A percentile compares a stretch with the other conserved stretches of the same genome.
These are phyloP conservation scores for Kentomonas sorsogonicus DNA, from an alignment of 208 protist species.

Conservation along the genomic window DNA sequence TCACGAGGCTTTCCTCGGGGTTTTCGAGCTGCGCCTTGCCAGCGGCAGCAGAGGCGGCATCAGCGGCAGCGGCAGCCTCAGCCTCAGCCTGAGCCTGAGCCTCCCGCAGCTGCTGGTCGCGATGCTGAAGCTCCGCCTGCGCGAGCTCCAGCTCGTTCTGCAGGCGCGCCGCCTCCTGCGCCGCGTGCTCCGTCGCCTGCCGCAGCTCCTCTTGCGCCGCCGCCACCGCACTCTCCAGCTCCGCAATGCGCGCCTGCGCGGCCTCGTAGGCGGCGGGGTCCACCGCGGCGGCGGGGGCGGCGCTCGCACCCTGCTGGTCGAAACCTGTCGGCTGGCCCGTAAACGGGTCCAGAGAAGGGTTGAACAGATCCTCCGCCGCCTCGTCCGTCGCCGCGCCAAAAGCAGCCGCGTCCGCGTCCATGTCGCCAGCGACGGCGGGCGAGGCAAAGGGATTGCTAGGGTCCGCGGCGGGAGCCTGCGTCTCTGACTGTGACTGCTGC, in stretches of 20 bases:
- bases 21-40: too few relatives aligned
- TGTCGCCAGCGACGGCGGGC: not conserved
- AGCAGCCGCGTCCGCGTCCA: not conserved
- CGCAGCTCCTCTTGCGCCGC: slow-evolving; percentile 7
- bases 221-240: slow-evolving; percentile 15
- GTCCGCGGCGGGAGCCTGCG: too few relatives aligned
- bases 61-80: too few relatives aligned
- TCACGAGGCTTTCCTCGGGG: too few relatives aligned
- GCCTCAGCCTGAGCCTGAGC: too few relatives aligned
- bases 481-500: too few relatives aligned
- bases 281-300: not conserved
- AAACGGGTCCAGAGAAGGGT: slow-evolving; percentile 15
- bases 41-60: too few relatives aligned
- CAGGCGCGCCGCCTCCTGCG: slow-evolving; percentile 23
- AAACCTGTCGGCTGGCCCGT: slow-evolving; percentile 13
- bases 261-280: slow-evolving; percentile 13
- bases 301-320: not conserved
- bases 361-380: not conserved
- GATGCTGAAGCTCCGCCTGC: slow-evolving; percentile 18
- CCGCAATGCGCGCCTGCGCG: slow-evolving; percentile 12
- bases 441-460: too few relatives aligned
- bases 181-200: slow-evolving; percentile 28
- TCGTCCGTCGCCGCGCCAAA: not conserved
- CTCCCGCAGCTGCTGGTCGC: slow-evolving; percentile 19
- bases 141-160: slow-evolving; percentile 19